Evolutionary conservation across 164 flowering plant species (phyloP).

Genomic region (Magnolia officinalis): DNA sequence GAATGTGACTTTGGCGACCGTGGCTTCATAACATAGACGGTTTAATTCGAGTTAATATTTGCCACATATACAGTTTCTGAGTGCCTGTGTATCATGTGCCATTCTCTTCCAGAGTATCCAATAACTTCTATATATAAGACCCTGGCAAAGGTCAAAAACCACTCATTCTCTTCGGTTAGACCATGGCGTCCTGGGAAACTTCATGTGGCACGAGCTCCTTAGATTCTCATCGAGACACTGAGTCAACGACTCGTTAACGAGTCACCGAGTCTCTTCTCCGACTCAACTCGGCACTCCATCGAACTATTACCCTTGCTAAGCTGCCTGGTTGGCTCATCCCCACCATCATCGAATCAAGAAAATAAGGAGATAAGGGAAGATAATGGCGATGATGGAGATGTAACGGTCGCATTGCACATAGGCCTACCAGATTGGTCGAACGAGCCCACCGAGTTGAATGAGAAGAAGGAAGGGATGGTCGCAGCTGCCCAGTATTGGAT

Average conservation of each 20-base stretch:
- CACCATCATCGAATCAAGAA: slow-evolving; percentile 1
- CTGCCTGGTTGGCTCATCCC: slow-evolving; percentile 20
- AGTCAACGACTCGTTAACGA: slow-evolving; percentile 7
- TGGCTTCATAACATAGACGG: too few species aligned
- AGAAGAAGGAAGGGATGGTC: slow-evolving; percentile 2
- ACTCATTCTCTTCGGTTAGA: not conserved
- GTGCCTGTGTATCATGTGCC: too few species aligned
- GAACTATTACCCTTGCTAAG: slow-evolving; percentile 32
- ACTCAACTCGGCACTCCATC: slow-evolving; percentile 1
- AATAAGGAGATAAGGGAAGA: slow-evolving; percentile 4
- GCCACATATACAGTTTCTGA: too few species aligned
- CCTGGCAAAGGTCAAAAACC: not conserved
- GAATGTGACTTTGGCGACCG: too few species aligned
- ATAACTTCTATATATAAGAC: not conserved
- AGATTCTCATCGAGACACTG: not conserved
- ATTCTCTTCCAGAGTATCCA: too few species aligned
- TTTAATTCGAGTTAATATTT: too few species aligned
- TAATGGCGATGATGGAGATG: slow-evolving; percentile 23
- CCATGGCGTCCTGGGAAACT: slow-evolving; percentile 7
- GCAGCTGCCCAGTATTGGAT: slow-evolving; percentile 52
- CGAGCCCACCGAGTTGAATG: not conserved
- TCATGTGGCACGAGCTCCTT: slow-evolving; percentile 5
- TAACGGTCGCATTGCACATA: slow-evolving; percentile 47
- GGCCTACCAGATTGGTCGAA: slow-evolving; percentile 40
- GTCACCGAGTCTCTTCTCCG: slow-evolving; percentile 18